A percentile compares a stretch with the other conserved stretches of the same genome.
phyloP scores from a whole-genome alignment of 164 flowering plant genomes.

The Paratinospora sagittata region DNA sequence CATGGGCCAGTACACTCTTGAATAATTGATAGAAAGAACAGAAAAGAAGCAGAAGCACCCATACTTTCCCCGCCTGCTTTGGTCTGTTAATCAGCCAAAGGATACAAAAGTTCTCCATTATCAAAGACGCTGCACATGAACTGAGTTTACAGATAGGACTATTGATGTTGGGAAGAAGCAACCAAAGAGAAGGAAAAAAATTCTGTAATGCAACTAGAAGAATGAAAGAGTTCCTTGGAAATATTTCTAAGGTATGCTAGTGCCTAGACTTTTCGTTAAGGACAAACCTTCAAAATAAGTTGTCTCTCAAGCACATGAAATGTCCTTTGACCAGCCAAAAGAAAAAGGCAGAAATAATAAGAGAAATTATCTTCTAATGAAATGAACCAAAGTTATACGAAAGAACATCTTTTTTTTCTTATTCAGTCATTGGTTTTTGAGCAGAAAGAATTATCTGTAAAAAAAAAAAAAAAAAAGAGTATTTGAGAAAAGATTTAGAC shows the following conservation, averaged over 20 bases:
- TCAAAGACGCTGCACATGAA: conserved; percentile 13
- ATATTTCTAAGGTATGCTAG: not conserved
- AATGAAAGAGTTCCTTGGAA: not conserved
- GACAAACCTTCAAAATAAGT: not conserved
- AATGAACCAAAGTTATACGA: not conserved
- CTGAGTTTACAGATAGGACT: not conserved
- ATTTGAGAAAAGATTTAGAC: not conserved
- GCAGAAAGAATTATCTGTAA: not conserved
- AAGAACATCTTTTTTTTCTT: not conserved
- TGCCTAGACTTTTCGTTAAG: not conserved
- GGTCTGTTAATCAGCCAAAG: conserved; percentile 1
- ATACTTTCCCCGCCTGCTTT: not conserved
- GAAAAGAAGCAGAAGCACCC: conserved; percentile 8
- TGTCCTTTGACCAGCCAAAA: not conserved
- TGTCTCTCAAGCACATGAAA: not conserved
- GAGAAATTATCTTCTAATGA: not conserved
- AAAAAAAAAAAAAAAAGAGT: not conserved
- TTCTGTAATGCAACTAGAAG: not conserved
- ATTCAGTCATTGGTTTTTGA: not conserved
- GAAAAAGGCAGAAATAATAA: not conserved
- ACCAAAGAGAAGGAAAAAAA: not conserved
- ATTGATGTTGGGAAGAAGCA: not conserved
- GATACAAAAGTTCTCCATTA: conserved; percentile 9
- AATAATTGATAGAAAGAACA: conserved; percentile 3
- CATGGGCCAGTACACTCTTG: conserved; percentile 7